Evolutionary conservation across 164 flowering plant genomes (phyloP).

Genomic region (Umbilicus rupestris): DNA sequence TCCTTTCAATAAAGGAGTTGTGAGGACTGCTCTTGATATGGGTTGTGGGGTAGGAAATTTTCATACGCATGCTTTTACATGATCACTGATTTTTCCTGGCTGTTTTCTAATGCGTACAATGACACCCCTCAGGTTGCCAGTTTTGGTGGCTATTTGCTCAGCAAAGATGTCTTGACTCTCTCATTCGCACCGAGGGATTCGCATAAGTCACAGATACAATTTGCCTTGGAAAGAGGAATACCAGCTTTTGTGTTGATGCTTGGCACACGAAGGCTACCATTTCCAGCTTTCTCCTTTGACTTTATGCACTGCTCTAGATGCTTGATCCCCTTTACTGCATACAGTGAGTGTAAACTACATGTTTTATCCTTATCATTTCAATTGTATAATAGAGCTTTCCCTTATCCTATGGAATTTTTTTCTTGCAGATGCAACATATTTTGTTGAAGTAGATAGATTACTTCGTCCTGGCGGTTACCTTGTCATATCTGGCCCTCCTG

Average conservation of each 20-base stretch:
- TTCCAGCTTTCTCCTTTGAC: constrained; percentile 88
- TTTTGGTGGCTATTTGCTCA: constrained; percentile 77
- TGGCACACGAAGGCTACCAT: constrained; percentile 91
- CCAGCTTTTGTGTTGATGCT: constrained; percentile 99
- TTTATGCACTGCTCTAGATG: constrained; percentile 93
- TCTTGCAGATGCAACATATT: constrained; percentile 88
- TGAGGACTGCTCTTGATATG: constrained; percentile 98
- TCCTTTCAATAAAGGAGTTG: constrained; percentile 53
- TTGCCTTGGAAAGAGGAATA: constrained; percentile 88
- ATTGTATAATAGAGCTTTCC: constrained; percentile 5
- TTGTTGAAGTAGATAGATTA: constrained; percentile 84
- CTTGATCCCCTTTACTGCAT: constrained; percentile 87
- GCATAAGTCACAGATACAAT: constrained; percentile 90
- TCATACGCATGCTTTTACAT: background rate
- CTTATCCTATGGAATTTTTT: constrained; percentile 10
- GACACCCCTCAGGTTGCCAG: constrained; percentile 77
- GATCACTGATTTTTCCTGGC: background rate
- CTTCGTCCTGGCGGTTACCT: constrained; percentile 93
- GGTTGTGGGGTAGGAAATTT: constrained; percentile 82
- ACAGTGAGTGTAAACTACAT: constrained; percentile 52
- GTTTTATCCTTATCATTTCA: background rate
- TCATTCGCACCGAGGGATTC: constrained; percentile 99
- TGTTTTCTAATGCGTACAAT: background rate
- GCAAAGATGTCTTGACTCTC: constrained; percentile 57
- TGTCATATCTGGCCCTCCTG: constrained; percentile 96